Percentiles rank a stretch among this genome's conserved stretches.
phyloP scores from a whole-genome alignment of 1,139 yeast species.

The Kodamaea plutei region DNA sequence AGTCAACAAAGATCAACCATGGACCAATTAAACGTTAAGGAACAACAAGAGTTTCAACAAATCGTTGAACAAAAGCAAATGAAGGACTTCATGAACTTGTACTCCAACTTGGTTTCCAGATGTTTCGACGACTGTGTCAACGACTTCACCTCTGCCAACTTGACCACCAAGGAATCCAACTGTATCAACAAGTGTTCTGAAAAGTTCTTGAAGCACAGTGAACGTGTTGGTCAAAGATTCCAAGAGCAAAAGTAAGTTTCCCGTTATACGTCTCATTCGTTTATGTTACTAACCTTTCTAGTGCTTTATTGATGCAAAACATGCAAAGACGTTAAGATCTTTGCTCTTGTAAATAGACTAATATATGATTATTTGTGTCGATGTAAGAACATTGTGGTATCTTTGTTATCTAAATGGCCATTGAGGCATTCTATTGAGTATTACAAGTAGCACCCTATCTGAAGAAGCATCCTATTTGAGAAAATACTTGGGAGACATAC shows the following conservation, averaged over 20 bases:
- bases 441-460: no score
- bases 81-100: constrained; percentile 96
- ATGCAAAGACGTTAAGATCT: constrained; percentile 30
- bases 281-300: no score
- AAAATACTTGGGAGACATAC: no score
- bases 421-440: no score
- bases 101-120: constrained; percentile 92
- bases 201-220: constrained; percentile 96
- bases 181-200: constrained; percentile 93
- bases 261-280: no score
- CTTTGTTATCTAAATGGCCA: no score
- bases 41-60: constrained; percentile 94
- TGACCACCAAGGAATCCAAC: constrained; percentile 76
- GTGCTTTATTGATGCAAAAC: constrained; percentile 49
- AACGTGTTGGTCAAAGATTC: constrained; percentile 97
- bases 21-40: constrained; percentile 85
- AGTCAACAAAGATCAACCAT: constrained; percentile 33
- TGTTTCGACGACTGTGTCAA: constrained; percentile 97
- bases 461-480: no score
- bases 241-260: constrained; percentile 85
- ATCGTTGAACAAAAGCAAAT: constrained; percentile 96
- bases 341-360: constrained; percentile 3
- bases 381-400: no score
- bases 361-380: no score
- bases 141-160: constrained; percentile 89